These are phyloP conservation scores for Withania somnifera DNA, from an alignment of 305 asterid species.

Conservation along the genomic window DNA sequence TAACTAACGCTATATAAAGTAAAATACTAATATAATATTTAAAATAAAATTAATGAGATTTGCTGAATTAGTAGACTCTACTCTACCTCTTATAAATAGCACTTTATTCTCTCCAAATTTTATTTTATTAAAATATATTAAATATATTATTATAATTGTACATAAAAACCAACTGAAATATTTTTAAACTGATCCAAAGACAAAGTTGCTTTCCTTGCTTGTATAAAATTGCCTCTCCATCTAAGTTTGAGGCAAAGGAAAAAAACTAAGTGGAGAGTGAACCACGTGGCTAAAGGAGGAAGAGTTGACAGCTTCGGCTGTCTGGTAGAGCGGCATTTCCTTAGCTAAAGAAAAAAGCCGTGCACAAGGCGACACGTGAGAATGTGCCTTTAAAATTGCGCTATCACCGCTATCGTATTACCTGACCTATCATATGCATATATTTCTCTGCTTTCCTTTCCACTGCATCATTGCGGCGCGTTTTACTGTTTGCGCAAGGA, in stretches of 20 bases:
- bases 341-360: background rate
- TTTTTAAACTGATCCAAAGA: too few species aligned
- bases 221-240: background rate
- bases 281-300: conserved; percentile 39
- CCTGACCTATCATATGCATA: background rate
- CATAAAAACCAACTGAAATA: too few species aligned
- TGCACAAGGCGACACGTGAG: conserved; percentile 12
- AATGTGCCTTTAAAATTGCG: conserved; percentile 6
- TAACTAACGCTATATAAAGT: too few species aligned
- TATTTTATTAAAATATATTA: too few species aligned
- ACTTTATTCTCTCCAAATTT: too few species aligned
- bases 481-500: background rate
- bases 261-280: conserved; percentile 5
- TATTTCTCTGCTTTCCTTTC: background rate
- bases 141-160: too few species aligned
- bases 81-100: too few species aligned
- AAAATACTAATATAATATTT: too few species aligned
- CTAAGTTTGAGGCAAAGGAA: background rate
- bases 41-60: too few species aligned
- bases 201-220: background rate
- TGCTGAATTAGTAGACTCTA: too few species aligned
- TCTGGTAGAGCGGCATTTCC: conserved; percentile 24
- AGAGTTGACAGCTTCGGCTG: conserved; percentile 21
- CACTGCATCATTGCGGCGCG: conserved; percentile 16
- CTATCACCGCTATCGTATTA: background rate